These are phyloP conservation scores for Alternaria dauci DNA, from an alignment of 2,329 filamentous ascomycete species.

Conservation along the genomic window DNA sequence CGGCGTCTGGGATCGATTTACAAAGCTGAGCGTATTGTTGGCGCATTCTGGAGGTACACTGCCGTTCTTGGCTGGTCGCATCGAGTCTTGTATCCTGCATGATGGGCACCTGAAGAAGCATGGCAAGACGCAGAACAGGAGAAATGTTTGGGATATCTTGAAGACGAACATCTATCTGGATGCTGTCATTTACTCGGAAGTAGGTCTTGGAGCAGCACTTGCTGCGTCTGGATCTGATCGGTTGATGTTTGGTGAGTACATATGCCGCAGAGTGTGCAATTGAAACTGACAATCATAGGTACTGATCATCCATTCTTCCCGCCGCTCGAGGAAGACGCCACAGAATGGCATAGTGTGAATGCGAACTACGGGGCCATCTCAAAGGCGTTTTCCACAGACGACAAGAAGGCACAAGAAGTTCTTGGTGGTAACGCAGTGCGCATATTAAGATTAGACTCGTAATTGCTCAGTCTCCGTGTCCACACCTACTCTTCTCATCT, in stretches of 20 bases:
- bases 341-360: conserved; percentile 74
- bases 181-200: conserved; percentile 82
- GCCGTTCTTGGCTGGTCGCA: conserved; percentile 85
- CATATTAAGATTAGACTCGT: conserved; percentile 53
- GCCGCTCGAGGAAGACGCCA: conserved; percentile 70
- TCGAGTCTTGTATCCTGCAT: conserved; percentile 87
- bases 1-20: conserved; percentile 82
- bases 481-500: neutral
- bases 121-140: conserved; percentile 65
- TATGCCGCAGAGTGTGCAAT: neutral
- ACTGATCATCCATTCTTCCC: conserved; percentile 88
- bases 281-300: conserved; percentile 57
- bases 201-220: conserved; percentile 75
- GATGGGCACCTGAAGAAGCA: conserved; percentile 76
- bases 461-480: neutral
- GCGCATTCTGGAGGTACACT: conserved; percentile 90
- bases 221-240: conserved; percentile 72
- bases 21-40: conserved; percentile 74
- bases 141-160: conserved; percentile 69
- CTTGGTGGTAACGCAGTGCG: conserved; percentile 68
- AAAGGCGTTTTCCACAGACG: conserved; percentile 58
- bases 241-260: conserved; percentile 71
- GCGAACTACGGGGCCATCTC: conserved; percentile 66
- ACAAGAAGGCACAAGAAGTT: conserved; percentile 60
- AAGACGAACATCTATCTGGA: conserved; percentile 86